Evolutionary conservation across 2,329 filamentous ascomycete species (phyloP), one percentile per base, ranked within the genome.

Genomic region (Xylaria sp.): DNA sequence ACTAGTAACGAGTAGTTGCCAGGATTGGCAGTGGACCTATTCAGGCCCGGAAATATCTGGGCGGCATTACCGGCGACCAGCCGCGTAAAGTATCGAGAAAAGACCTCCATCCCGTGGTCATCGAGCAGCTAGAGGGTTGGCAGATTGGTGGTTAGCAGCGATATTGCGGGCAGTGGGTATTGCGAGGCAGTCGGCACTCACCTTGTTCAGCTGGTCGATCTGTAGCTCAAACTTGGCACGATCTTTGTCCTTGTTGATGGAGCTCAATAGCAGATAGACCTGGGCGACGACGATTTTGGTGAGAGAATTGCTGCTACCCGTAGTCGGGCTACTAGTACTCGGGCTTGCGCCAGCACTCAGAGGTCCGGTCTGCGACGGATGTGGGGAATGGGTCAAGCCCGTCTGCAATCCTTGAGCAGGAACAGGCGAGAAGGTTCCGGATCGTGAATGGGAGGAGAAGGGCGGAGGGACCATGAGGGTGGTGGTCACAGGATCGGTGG

Each of bases 31-130:
- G 90, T 88, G 65, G 89, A 88, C 81, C 93, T 88, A 76, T 89
- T 92, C 63, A 91, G 85, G 71, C 92, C 90, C 60, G 93, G 91
- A 79, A 98, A 98, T 79, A 99, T 96, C 78, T 96, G 91, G 72
- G 91, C 85, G 76, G 94, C 93, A 89, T 98, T 98, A 83, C 91
- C 91, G 82, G 92, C 92, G 78, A 99, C 89, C 79, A 98, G 87
- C 82, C 95, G 93, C 81, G 93, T 91, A 82, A 99, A 97, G 82
- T 96, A 98, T 85, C 94, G 97, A 69, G 93, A 91, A 81, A 94
- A 98, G 79, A 98, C 94, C 87, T 99, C 97, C 95, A 99, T 99
- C 79, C 94, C 94, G 94, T 97, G 91, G 78, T 95, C 94, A 89
- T 97, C 91, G 84, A 98, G 92, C 80, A 98, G 90, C 93, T 97